These are phyloP conservation scores for Cordia subcordata DNA, from an alignment of 257 asterid genomes.

Conservation along the genomic window DNA sequence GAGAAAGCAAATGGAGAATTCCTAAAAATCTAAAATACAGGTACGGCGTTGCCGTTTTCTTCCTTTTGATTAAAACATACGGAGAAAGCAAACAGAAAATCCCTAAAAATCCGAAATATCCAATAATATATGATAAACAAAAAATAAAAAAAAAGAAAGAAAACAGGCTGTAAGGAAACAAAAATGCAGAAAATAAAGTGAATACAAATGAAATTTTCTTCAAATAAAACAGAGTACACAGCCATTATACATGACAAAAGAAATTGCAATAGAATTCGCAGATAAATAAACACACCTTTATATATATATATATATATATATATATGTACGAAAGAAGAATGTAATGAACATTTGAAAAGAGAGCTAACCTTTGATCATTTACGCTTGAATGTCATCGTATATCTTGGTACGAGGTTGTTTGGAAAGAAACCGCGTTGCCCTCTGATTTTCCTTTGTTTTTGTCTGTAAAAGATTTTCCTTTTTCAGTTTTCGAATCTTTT, in stretches of 20 bases:
- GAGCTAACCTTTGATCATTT: not conserved
- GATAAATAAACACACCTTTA: too few species aligned
- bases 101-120: too few species aligned
- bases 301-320: too few species aligned
- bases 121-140: not conserved
- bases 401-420: not conserved
- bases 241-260: not conserved
- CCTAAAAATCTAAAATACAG: too few species aligned
- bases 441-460: not conserved
- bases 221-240: not conserved
- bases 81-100: too few species aligned
- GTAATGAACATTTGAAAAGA: not conserved
- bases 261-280: not conserved
- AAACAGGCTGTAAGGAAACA: not conserved
- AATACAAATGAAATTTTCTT: not conserved
- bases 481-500: too few species aligned
- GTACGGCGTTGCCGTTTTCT: too few species aligned
- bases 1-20: too few species aligned
- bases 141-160: not conserved
- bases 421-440: not conserved
- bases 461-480: not conserved
- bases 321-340: not conserved
- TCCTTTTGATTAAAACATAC: too few species aligned
- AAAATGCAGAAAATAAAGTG: not conserved
- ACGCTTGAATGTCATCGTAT: not conserved